phyloP scores from a whole-genome alignment of 768 basidiomycete species.

The Tulasnella sp. region DNA sequence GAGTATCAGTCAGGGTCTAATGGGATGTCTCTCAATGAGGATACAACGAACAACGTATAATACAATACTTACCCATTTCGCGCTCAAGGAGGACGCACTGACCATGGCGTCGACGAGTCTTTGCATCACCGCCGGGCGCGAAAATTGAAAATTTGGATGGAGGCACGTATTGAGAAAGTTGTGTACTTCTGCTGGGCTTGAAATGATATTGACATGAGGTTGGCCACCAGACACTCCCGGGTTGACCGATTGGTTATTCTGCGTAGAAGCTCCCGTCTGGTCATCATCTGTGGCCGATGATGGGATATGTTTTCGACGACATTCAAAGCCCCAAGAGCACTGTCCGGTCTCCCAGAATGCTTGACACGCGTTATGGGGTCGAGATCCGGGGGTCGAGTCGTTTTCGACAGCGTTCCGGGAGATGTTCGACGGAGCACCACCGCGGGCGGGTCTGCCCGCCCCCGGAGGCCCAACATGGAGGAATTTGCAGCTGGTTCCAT shows the following conservation, averaged over 20 bases:
- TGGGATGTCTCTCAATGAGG: not conserved
- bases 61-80: not conserved
- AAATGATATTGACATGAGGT: not conserved
- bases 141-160: conserved; percentile 1
- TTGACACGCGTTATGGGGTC: conserved; percentile 33
- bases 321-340: conserved; percentile 38
- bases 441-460: not conserved
- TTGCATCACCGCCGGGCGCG: conserved; percentile 1
- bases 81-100: not conserved
- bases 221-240: not conserved
- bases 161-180: conserved; percentile 3
- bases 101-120: not conserved
- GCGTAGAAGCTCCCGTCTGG: too few relatives aligned
- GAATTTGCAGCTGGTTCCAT: conserved; percentile 33
- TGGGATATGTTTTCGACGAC: conserved; percentile 32
- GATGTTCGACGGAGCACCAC: not conserved
- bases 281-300: not conserved
- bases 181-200: not conserved
- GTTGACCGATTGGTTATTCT: too few relatives aligned
- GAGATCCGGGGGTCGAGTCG: conserved; percentile 9
- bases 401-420: conserved; percentile 1
- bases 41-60: not conserved
- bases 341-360: conserved; percentile 38
- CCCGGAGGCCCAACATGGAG: conserved; percentile 18
- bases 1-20: not conserved